Evolutionary conservation across 345 rosid genomes (phyloP).

Genomic region (Gossypium stocksii): DNA sequence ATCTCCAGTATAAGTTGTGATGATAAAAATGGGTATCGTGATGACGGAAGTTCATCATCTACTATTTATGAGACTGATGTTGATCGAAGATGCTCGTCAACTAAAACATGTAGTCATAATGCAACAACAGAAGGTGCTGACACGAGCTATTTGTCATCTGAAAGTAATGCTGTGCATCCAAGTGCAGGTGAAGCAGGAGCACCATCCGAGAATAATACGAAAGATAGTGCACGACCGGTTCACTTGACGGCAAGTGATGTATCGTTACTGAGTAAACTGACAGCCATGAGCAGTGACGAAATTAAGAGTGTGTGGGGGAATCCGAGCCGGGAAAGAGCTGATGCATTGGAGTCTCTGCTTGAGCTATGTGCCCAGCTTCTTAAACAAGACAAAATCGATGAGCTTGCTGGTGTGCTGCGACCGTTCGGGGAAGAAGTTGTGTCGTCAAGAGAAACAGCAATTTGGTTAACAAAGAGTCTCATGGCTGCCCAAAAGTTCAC

Average conservation of each 20-base stretch:
- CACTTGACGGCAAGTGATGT: conserved; percentile 43
- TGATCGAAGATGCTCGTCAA: conserved; percentile 25
- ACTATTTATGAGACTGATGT: conserved; percentile 24
- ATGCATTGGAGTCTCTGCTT: conserved; percentile 58
- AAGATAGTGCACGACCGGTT: conserved; percentile 27
- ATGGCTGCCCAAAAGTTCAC: conserved; percentile 66
- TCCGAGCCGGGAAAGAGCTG: conserved; percentile 64
- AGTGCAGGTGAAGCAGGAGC: conserved; percentile 20
- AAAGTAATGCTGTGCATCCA: conserved; percentile 23
- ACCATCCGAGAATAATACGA: conserved; percentile 26
- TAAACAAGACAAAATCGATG: conserved; percentile 78
- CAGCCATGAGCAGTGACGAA: conserved; percentile 43
- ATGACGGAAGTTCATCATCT: conserved; percentile 23
- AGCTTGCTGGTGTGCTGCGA: conserved; percentile 80
- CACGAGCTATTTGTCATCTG: conserved; percentile 25
- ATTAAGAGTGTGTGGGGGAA: conserved; percentile 45
- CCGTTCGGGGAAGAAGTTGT: conserved; percentile 91
- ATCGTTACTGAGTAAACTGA: conserved; percentile 48
- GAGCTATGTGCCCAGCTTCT: conserved; percentile 89
- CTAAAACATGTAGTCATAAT: conserved; percentile 25
- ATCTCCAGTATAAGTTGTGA: conserved; percentile 16
- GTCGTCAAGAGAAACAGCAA: conserved; percentile 95
- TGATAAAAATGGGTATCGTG: conserved; percentile 12
- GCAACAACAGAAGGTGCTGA: conserved; percentile 30
- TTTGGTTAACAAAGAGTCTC: conserved; percentile 93